phyloP scores from a whole-genome alignment of 192 early-diverging fungal genomes.

The Dissophora ornata region DNA sequence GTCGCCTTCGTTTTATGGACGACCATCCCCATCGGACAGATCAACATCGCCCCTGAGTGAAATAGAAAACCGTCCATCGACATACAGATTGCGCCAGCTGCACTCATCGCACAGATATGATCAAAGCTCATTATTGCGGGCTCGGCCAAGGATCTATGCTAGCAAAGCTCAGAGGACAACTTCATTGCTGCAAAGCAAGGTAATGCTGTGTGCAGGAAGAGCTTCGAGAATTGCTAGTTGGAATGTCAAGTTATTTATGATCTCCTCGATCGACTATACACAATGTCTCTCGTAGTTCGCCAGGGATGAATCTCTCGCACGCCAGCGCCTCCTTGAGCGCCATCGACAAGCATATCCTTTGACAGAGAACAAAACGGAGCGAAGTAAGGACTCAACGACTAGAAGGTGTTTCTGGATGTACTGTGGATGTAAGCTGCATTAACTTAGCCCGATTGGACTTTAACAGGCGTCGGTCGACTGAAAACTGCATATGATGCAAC shows the following conservation, averaged over 20 bases:
- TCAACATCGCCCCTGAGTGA: not conserved
- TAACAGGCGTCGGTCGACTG: constrained; percentile 14
- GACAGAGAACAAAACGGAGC: not conserved
- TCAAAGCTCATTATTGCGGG: constrained; percentile 28
- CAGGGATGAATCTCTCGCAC: constrained; percentile 35
- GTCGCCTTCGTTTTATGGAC: constrained; percentile 17
- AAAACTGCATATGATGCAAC: constrained; percentile 38
- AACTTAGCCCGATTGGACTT: no score
- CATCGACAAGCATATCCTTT: constrained; percentile 1
- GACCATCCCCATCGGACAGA: not conserved
- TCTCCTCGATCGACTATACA: no score
- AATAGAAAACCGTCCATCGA: not conserved
- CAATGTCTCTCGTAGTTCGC: constrained; percentile 12
- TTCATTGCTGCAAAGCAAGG: constrained; percentile 48
- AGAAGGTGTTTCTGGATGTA: no score
- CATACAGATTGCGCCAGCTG: not conserved
- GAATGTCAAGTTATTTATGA: no score
- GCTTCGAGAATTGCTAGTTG: not conserved
- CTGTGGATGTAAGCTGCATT: no score
- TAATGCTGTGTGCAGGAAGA: not conserved
- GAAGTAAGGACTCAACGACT: constrained; percentile 8
- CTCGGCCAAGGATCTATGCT: constrained; percentile 40
- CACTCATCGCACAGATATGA: constrained; percentile 18
- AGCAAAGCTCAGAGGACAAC: constrained; percentile 36
- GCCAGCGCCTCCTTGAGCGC: constrained; percentile 24